Base-by-base conservation (phyloP, 2,329 filamentous ascomycete genomes). In the Fusarium setosum region DNA sequence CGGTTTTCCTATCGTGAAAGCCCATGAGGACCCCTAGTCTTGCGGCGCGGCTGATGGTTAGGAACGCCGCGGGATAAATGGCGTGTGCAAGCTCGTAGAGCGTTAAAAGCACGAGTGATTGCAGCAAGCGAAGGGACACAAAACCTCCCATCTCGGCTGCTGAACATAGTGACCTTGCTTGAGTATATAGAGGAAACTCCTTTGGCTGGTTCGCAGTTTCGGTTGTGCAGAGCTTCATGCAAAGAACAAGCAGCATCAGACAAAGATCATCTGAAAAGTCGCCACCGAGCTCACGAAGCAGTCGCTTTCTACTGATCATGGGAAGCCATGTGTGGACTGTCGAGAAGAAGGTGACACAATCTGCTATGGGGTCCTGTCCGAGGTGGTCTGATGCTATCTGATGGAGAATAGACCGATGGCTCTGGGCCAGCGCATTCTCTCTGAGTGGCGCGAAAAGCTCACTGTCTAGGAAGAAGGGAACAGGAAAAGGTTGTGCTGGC, bases 61-160 rank as follows among this genome's bases (percentile, higher is more conserved):
- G 35, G 38, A 62, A 69, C 11, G 68, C 64, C 18, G 60, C 66
- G 17, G 68, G 68, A 49, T 66, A 62, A 13, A 69, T 65, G 1
- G 56, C 56, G 21, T 68, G 62, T 2, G 48, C 51, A 17, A 61
- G 12, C 23, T 70, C 68, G 34, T 60, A 65, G 8, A 60, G 21
- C 1, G 59, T 45, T 4, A 69, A 7, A 3, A 69, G 45, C 4
- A 66, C 42, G 6, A 66, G 42, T 15, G 61, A 61, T 26, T 71
- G 65, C 0, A 69, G 26, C 2, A 71, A 44, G 1, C 59, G 40
- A 11, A 69, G 37, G 6, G 65, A 65, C 5, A 66, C 58, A 29
- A 62, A 59, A 6, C 63, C 63, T n/a, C 41, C 52, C 4, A 23
- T 29, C 23, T 65, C 65, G 24, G 56, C 47, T 17, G 41, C 41